Percentiles rank a stretch among this genome's conserved stretches.
Conservation (phyloP, 192 early-diverging fungal species). For the Backusella circina region DNA sequence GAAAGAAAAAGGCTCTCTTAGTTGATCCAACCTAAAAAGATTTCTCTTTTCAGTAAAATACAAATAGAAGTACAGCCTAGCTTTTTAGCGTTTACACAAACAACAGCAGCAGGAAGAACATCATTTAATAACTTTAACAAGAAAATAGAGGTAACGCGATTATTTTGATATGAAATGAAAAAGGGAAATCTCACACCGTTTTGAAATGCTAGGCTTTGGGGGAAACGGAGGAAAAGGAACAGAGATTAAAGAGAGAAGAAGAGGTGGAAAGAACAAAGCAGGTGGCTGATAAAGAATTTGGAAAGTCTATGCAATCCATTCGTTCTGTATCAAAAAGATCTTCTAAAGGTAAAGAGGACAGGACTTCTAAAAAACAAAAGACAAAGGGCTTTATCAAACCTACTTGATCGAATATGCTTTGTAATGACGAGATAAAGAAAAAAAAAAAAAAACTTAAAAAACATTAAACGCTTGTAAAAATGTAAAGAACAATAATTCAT, state of each 20-base stretch:
- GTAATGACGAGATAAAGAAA: background rate
- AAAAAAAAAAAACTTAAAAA: background rate
- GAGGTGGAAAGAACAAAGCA: background rate
- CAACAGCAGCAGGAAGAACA: constrained; percentile 2
- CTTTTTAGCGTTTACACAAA: constrained; percentile 8
- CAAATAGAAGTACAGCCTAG: constrained; percentile 14
- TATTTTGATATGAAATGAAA: background rate
- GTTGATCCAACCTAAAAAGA: background rate
- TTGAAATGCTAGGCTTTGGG: background rate
- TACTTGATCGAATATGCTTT: background rate
- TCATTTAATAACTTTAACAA: constrained; percentile 17
- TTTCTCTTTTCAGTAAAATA: background rate
- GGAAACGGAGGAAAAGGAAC: background rate
- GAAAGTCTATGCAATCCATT: background rate
- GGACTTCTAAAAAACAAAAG: background rate
- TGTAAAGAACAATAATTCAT: too few species aligned
- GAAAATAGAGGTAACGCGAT: background rate
- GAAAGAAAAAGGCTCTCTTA: background rate
- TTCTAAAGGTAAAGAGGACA: background rate
- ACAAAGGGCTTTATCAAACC: background rate
- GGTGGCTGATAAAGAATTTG: constrained; percentile 7
- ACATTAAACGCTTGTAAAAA: too few species aligned
- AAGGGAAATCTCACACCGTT: background rate
- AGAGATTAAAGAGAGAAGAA: constrained; percentile 7
- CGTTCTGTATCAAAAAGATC: background rate